Base-by-base conservation (phyloP, 208 protist species). In the Entamoeba histolytica region DNA sequence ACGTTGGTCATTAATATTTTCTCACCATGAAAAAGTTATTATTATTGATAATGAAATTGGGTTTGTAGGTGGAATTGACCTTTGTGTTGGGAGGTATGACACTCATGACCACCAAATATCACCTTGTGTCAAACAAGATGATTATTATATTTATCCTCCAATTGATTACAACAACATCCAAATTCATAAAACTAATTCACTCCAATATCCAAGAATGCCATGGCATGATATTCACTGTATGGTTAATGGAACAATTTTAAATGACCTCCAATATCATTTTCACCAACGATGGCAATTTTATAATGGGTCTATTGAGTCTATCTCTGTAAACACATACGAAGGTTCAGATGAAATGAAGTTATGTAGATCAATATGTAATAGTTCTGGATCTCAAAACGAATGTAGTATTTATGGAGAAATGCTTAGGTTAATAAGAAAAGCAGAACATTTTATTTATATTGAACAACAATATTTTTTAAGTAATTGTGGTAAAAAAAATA, bases 61-160 rank as follows among this genome's bases (percentile, higher is more conserved):
- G 92, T 96, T 96, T 93, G 39, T 96, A 4, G 95, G 95, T 49
- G 95, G 95, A 4, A 23, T 95, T 44, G 95, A 96, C 92, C 57
- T 96, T 49, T 95, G 94, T 92, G 94, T 95, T 93, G 95, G 95
- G 31, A 91, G 95, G 91, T 96, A 92, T 51, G 95, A 96, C 73
- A 94, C 50, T 15, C 91, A 49, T 91, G 49, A 50, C 47, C 95
- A 96, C 92, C 73, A 91, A 51, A 61, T 96, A 28, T 95, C 93
- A 23, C 44, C 44, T 44, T 44, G n/a, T 14, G 91, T 51, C 8
- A 50, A n/a, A 92, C 19, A 50, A 8, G 44, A 92, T 49, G 91
- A 8, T 92, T 1, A 14, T 50, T 50, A 1, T 44, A 0, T 92
- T 8, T 50, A 50, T 28, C 49, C 91, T 10, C 91, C 35, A 17